These are phyloP conservation scores for Gracilaria caudata DNA, from an alignment of 23 red algal species.

Conservation along the genomic window DNA sequence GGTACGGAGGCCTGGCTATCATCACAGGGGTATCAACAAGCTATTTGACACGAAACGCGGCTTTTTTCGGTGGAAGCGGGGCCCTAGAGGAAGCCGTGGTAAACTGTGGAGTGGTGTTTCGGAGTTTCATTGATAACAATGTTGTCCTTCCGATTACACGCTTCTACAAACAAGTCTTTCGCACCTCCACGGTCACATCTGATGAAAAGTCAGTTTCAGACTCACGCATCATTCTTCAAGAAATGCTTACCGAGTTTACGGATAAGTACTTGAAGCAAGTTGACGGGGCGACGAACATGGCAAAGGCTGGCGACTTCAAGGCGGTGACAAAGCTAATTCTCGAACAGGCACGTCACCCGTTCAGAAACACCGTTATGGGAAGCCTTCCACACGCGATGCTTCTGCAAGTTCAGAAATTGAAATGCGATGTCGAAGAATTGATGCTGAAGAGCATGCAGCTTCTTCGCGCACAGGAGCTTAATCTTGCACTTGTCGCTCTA, in stretches of 20 bases:
- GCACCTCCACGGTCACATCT: background rate
- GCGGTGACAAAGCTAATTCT: constrained; percentile 53
- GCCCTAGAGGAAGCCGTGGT: constrained; percentile 30
- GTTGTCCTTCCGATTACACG: constrained; percentile 32
- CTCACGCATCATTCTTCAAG: constrained; percentile 25
- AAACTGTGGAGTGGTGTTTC: background rate
- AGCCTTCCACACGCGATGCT: constrained; percentile 54
- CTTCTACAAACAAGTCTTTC: constrained; percentile 60
- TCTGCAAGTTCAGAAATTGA: constrained; percentile 67
- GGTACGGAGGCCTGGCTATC: constrained; percentile 36
- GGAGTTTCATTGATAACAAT: constrained; percentile 38
- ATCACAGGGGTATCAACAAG: background rate
- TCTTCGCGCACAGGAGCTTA: constrained; percentile 61
- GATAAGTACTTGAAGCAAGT: constrained; percentile 35
- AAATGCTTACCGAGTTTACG: constrained; percentile 67
- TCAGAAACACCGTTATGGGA: constrained; percentile 47
- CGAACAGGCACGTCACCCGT: constrained; percentile 48
- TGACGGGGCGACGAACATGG: constrained; percentile 22
- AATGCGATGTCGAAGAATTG: constrained; percentile 69
- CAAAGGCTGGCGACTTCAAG: constrained; percentile 38
- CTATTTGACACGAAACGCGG: constrained; percentile 8
- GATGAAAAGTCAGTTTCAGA: constrained; percentile 37
- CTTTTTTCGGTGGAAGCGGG: constrained; percentile 43
- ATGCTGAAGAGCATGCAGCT: constrained; percentile 70
- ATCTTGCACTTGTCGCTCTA: constrained; percentile 55